A percentile compares a stretch with the other conserved stretches of the same genome.
phyloP scores from a whole-genome alignment of 2,329 filamentous ascomycete genomes.

The Berkeleyomyces basicola region DNA sequence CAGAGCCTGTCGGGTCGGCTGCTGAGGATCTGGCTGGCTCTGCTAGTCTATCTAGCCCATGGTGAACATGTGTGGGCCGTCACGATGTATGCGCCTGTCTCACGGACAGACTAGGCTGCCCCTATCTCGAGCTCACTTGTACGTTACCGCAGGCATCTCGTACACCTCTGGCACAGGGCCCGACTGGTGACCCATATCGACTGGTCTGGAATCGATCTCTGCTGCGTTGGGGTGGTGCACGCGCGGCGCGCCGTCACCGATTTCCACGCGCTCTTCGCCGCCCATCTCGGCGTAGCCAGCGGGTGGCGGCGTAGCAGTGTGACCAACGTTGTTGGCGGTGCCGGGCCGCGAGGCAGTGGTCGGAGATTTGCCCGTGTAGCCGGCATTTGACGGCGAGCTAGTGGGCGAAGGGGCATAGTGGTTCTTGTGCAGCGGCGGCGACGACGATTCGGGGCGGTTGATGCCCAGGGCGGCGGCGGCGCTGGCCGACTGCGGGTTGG shows the following conservation, averaged over 20 bases:
- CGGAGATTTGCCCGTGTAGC: background rate
- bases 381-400: slow-evolving; percentile 9
- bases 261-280: slow-evolving; percentile 20
- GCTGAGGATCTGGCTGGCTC: background rate
- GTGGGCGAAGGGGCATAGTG: slow-evolving; percentile 16
- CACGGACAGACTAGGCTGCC: no score
- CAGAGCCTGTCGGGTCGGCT: no score
- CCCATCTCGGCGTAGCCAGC: slow-evolving; percentile 14
- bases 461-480: slow-evolving; percentile 12
- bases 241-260: slow-evolving; percentile 17
- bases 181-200: slow-evolving; percentile 20
- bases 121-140: slow-evolving; percentile 15
- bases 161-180: slow-evolving; percentile 22
- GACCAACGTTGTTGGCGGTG: background rate
- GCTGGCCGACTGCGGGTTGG: slow-evolving; percentile 14
- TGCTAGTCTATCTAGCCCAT: background rate
- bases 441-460: slow-evolving; percentile 17
- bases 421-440: slow-evolving; percentile 15
- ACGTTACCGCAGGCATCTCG: slow-evolving; percentile 27
- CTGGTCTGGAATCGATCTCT: slow-evolving; percentile 25
- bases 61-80: no score
- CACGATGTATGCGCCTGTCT: no score
- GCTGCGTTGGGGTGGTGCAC: slow-evolving; percentile 23
- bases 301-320: slow-evolving; percentile 2
- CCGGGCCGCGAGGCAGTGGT: background rate